A percentile compares a stretch with the other conserved stretches of the same genome.
Conservation (phyloP, 2,329 filamentous ascomycete genomes). For the Fusarium kyushuense region DNA sequence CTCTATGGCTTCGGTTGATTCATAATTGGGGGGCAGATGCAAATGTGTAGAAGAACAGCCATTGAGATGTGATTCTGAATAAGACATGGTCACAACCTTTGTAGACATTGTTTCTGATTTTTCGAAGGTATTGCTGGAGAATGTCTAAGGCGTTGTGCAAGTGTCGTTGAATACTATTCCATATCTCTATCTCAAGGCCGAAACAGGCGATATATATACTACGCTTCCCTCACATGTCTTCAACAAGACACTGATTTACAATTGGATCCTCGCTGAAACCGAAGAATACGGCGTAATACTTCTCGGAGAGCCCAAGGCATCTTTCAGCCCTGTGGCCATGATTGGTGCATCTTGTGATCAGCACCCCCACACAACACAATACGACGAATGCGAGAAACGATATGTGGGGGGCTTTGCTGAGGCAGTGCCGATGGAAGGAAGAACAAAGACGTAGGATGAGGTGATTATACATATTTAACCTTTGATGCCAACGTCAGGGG, state of each 20-base stretch:
- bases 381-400: conserved; percentile 51
- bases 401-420: conserved; percentile 29
- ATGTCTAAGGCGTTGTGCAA: neutral
- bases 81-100: conserved; percentile 1
- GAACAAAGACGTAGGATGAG: neutral
- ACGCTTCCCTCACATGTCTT: neutral
- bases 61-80: neutral
- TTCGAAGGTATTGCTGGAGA: neutral
- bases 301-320: conserved; percentile 20
- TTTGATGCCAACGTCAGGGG: neutral
- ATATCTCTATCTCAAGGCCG: neutral
- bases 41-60: conserved; percentile 28
- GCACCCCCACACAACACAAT: conserved; percentile 39
- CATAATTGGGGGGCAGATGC: conserved; percentile 49
- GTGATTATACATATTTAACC: neutral
- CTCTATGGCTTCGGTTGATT: conserved; percentile 41
- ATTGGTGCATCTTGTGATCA: conserved; percentile 30
- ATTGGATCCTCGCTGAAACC: conserved; percentile 16
- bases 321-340: conserved; percentile 29
- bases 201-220: conserved; percentile 20
- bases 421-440: conserved; percentile 24
- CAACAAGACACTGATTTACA: neutral
- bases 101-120: conserved; percentile 20
- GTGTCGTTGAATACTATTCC: neutral
- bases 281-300: conserved; percentile 34